Base-by-base conservation (phyloP, 2,329 filamentous ascomycete genomes). In the Aspergillus pseudotamarii region DNA sequence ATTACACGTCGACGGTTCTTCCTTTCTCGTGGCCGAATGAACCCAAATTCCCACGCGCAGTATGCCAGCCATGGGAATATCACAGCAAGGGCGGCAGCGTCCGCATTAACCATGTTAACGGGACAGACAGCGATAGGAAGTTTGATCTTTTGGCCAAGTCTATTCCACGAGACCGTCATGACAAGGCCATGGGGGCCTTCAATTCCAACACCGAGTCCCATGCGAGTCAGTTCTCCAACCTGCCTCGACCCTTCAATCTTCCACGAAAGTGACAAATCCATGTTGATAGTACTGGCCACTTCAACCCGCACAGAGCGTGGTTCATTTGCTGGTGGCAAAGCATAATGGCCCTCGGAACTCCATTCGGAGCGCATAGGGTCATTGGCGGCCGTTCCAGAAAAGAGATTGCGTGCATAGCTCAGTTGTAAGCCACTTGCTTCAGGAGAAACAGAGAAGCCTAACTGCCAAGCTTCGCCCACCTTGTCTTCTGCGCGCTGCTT, bases 131-230 rank as follows among this genome's bases (percentile, higher is more conserved):
- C 67, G 38, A 82, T 74, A 8, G 80, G 80, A 16, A 82, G 38
- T 46, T 71, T 75, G 59, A 82, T 73, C 11, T 61, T 72, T 61
- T 82, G 80, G 6, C 78, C 78, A 28, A 82, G 70, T 60, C 80
- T 70, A 41, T 66, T 75, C 79, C 80, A 81, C 30, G 73, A 74
- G 26, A 80, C 56, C 6, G 74, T 75, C 68, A 80, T 72, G 51
- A 76, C 68, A 11, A 82, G 70, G 6, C 80, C 79, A 14, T 69
- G 68, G 2, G 59, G 53, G 5, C 68, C 71, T 38, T 76, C 68
- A n/a, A 82, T 41, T 6, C 78, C 76, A 32, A 81, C 66, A 2
- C 76, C 77, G 21, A 82, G 64, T 0, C 78, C 79, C 64, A 81
- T 70, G 32, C 70, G 75, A 6, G 77, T 78, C 58, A 79, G 75